Conservation (phyloP, 2,329 filamentous ascomycete species). For the Cytospora mali region DNA sequence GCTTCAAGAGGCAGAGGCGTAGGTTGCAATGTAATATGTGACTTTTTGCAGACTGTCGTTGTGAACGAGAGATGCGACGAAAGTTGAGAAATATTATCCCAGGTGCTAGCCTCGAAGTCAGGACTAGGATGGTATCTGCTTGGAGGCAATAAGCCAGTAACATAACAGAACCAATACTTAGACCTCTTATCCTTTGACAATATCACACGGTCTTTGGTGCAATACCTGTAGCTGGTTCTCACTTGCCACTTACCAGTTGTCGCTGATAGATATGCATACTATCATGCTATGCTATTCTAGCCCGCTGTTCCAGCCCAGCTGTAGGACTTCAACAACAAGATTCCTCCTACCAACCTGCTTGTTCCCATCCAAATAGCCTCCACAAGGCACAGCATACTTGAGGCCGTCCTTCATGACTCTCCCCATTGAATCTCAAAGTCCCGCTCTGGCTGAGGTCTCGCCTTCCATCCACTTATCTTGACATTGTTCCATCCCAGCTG, state of each 20-base stretch:
- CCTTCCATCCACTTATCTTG: constrained; percentile 30
- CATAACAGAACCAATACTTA: not conserved
- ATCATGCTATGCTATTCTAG: not conserved
- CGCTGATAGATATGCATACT: not conserved
- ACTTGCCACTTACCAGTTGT: not conserved
- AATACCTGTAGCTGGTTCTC: not conserved
- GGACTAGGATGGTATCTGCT: not conserved
- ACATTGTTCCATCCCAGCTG: constrained; percentile 32
- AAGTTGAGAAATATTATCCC: not conserved
- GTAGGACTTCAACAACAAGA: too few relatives aligned
- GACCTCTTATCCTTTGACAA: not conserved
- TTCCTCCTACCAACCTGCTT: too few relatives aligned
- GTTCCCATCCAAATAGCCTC: too few relatives aligned
- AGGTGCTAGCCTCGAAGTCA: too few relatives aligned
- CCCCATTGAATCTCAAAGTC: constrained; percentile 31
- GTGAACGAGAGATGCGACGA: not conserved
- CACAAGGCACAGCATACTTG: not conserved
- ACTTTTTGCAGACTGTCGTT: too few relatives aligned
- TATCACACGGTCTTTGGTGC: not conserved
- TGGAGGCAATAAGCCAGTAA: not conserved
- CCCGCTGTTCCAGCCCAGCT: too few relatives aligned
- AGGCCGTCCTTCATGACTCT: not conserved
- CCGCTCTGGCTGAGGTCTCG: constrained; percentile 27
- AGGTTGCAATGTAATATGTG: too few relatives aligned
- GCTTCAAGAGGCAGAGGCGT: not conserved